These are phyloP conservation scores for Xylaria sp. DNA, from an alignment of 495 filamentous ascomycete species.

Conservation along the genomic window DNA sequence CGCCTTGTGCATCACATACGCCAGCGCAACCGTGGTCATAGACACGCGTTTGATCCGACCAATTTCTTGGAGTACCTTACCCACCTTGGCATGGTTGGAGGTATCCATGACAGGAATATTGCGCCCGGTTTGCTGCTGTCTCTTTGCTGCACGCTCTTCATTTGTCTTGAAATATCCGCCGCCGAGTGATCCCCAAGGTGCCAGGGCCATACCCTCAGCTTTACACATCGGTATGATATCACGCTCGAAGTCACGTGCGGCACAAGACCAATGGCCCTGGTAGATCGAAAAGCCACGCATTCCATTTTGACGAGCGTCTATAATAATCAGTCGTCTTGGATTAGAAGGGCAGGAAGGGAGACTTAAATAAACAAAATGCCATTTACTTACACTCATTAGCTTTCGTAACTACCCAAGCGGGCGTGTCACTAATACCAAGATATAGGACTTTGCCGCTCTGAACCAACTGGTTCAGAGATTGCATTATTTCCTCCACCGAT, in stretches of 20 bases:
- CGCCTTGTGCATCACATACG: conserved; percentile 5
- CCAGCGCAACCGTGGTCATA: not conserved
- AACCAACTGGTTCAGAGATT: conserved; percentile 1
- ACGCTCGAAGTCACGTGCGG: conserved; percentile 4
- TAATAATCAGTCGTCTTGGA: not conserved
- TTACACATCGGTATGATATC: conserved; percentile 6
- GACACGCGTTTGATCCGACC: not conserved
- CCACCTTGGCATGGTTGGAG: conserved; percentile 2
- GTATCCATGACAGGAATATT: conserved; percentile 6
- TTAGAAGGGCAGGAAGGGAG: not conserved
- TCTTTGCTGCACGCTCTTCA: not conserved
- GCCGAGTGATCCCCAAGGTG: not conserved
- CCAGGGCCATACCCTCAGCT: not conserved
- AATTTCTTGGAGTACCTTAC: conserved; percentile 1
- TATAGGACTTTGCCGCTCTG: conserved; percentile 7
- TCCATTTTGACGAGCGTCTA: conserved; percentile 9
- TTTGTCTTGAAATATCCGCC: conserved; percentile 7
- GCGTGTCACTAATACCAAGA: conserved; percentile 7
- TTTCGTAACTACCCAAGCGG: not conserved
- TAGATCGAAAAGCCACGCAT: conserved; percentile 8
- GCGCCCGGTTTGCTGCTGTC: not conserved
- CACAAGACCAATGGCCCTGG: conserved; percentile 3
- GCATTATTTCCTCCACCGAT: not conserved
- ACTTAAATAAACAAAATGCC: not conserved
- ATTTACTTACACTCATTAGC: not conserved